phyloP scores from a whole-genome alignment of 129 eudicot species.

The Chrysanthemum lavandulifolium region DNA sequence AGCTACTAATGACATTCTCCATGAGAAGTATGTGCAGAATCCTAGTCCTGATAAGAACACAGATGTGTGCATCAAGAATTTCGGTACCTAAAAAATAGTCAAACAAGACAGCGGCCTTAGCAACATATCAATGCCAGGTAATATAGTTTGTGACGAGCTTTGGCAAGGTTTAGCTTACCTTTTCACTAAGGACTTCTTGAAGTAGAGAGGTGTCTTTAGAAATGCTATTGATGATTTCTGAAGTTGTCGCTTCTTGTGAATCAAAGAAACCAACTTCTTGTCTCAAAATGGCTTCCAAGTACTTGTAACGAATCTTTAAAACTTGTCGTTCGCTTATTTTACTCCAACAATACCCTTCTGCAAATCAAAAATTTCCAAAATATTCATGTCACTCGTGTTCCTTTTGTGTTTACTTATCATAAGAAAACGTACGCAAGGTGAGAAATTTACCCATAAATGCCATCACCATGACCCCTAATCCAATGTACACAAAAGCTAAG shows the following conservation, averaged over 20 bases:
- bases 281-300: constrained; percentile 79
- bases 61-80: constrained; percentile 82
- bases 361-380: constrained; percentile 8
- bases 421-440: neutral
- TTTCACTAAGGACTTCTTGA: constrained; percentile 93
- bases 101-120: neutral
- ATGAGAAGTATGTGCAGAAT: constrained; percentile 78
- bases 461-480: constrained; percentile 72
- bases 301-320: constrained; percentile 75
- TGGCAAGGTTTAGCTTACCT: constrained; percentile 42
- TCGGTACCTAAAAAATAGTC: constrained; percentile 57
- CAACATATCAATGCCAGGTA: neutral
- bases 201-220: constrained; percentile 86
- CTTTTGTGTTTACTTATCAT: neutral
- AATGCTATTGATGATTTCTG: constrained; percentile 79
- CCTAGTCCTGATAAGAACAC: constrained; percentile 84
- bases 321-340: constrained; percentile 91
- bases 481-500: constrained; percentile 83
- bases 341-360: constrained; percentile 98
- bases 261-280: constrained; percentile 98
- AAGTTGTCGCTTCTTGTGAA: constrained; percentile 96
- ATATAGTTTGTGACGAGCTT: neutral
- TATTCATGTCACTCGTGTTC: neutral
- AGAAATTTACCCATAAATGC: constrained; percentile 82
- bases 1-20: constrained; percentile 86